Conservation (phyloP, 176 grass and related monocot genomes). For the Oryza brachyantha region DNA sequence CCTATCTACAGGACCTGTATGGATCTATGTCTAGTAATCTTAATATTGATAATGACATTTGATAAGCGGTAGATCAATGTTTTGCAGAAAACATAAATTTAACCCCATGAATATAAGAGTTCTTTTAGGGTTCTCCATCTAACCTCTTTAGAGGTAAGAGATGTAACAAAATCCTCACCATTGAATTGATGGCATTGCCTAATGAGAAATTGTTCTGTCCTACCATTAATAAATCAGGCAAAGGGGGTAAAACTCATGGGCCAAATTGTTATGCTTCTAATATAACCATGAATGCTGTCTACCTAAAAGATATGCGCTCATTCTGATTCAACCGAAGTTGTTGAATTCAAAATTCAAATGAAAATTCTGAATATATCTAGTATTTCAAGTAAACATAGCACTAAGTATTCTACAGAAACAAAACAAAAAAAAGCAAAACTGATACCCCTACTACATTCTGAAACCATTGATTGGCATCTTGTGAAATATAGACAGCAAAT, state of each 20-base stretch:
- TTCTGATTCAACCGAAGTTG: too few relatives aligned
- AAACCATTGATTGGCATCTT: not conserved
- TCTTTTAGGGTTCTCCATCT: not conserved
- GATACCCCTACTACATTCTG: not conserved
- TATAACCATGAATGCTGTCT: not conserved
- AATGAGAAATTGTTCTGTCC: not conserved
- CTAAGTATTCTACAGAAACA: too few relatives aligned
- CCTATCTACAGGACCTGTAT: constrained; percentile 52
- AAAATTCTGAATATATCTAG: too few relatives aligned
- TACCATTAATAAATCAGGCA: not conserved
- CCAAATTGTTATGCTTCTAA: not conserved
- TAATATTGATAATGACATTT: not conserved
- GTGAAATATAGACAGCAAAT: not conserved
- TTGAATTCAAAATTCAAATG: too few relatives aligned
- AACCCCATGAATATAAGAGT: not conserved
- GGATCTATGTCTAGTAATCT: not conserved
- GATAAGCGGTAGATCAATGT: not conserved
- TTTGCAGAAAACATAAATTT: not conserved
- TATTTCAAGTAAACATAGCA: too few relatives aligned
- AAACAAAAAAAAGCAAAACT: too few relatives aligned
- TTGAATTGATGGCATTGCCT: not conserved
- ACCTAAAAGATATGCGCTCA: not conserved
- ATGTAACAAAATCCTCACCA: not conserved
- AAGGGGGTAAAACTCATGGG: not conserved
- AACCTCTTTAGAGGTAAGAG: not conserved